Conservation (phyloP, 352 stramenopile species). For the Phytophthora quininea region DNA sequence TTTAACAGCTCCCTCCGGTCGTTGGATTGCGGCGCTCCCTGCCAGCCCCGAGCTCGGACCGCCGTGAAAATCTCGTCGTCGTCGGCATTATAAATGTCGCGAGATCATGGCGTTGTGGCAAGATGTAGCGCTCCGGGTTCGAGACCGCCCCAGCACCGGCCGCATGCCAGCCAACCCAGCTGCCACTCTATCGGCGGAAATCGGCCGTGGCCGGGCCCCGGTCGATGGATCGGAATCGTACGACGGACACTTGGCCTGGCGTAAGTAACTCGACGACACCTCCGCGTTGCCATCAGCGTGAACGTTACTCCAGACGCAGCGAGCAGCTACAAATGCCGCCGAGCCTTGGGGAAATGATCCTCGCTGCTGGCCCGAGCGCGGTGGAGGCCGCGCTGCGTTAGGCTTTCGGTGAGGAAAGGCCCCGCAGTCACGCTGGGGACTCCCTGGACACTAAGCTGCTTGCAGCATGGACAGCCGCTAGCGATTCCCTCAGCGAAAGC, state of each 20-base stretch:
- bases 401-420: background rate
- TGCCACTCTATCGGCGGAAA: constrained; percentile 20
- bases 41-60: background rate
- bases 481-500: constrained; percentile 1
- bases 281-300: constrained; percentile 6
- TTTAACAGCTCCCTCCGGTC: background rate
- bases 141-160: background rate
- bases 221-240: constrained; percentile 18
- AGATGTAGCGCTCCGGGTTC: constrained; percentile 4
- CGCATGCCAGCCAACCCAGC: background rate
- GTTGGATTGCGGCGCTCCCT: background rate
- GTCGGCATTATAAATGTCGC: constrained; percentile 17
- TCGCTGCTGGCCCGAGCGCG: background rate
- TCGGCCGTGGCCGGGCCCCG: constrained; percentile 10
- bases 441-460: background rate
- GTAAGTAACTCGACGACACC: constrained; percentile 19
- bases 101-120: constrained; percentile 11
- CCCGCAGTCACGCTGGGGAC: background rate
- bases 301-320: constrained; percentile 13
- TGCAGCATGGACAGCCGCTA: background rate
- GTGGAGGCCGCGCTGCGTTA: background rate
- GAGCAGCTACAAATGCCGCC: background rate
- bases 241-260: background rate
- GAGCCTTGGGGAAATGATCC: background rate
- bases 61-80: background rate